Evolutionary conservation across 371 early-diverging fungal species (phyloP).

Genomic region (Apophysomyces variabilis): DNA sequence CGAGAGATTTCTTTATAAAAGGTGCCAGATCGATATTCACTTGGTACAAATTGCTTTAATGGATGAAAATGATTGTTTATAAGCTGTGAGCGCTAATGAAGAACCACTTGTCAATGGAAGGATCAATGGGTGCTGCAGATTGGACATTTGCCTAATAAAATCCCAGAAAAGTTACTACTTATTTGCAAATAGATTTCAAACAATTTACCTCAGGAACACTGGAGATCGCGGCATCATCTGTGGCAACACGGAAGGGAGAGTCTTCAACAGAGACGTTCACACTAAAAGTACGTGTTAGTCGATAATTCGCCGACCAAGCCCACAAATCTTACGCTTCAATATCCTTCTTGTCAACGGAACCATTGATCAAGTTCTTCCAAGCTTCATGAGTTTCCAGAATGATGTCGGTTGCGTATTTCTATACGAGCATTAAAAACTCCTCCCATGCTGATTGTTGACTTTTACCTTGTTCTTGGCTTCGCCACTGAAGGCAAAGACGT

Average conservation of each 20-base stretch:
- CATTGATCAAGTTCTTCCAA: constrained; percentile 89
- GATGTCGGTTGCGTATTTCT: constrained; percentile 91
- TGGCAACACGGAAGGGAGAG: constrained; percentile 70
- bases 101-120: constrained; percentile 97
- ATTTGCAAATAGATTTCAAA: constrained; percentile 53
- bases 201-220: constrained; percentile 67
- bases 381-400: constrained; percentile 94
- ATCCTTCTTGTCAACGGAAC: constrained; percentile 72
- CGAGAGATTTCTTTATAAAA: too few relatives aligned
- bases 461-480: constrained; percentile 84
- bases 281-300: constrained; percentile 36
- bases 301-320: neutral
- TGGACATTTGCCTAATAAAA: constrained; percentile 36
- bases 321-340: constrained; percentile 63
- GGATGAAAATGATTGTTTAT: constrained; percentile 32
- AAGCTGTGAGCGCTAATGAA: constrained; percentile 85
- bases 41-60: constrained; percentile 11
- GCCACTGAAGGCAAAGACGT: constrained; percentile 96
- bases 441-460: neutral
- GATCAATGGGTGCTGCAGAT: constrained; percentile 67
- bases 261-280: constrained; percentile 74
- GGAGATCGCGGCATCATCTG: constrained; percentile 62
- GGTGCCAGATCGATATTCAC: too few relatives aligned
- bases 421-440: constrained; percentile 9
- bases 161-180: constrained; percentile 25